Percentiles rank a stretch among this genome's conserved stretches.
Evolutionary conservation across 306 rosid genomes (phyloP).

Genomic region (Canavalia ensiformis): DNA sequence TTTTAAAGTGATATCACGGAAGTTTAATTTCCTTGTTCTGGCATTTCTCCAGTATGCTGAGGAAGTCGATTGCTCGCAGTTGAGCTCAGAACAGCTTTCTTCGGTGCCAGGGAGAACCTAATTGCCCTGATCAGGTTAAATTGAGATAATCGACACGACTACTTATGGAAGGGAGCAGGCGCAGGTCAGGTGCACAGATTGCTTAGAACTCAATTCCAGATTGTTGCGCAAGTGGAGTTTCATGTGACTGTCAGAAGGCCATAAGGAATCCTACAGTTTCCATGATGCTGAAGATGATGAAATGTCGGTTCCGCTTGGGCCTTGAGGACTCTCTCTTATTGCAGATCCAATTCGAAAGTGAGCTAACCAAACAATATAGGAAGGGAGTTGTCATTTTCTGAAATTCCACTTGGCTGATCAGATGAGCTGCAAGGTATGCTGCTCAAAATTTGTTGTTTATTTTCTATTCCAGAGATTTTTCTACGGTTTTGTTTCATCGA

Average conservation of each 20-base stretch:
- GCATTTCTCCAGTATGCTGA: slow-evolving; percentile 59
- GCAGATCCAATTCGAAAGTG: slow-evolving; percentile 61
- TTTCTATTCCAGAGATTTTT: slow-evolving; percentile 16
- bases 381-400: slow-evolving; percentile 65
- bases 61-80: slow-evolving; percentile 65
- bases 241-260: slow-evolving; percentile 58
- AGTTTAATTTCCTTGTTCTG: slow-evolving; percentile 75
- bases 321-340: slow-evolving; percentile 56
- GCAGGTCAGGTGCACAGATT: slow-evolving; percentile 52
- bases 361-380: slow-evolving; percentile 60
- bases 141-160: slow-evolving; percentile 49
- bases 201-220: slow-evolving; percentile 52
- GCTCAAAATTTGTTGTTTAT: slow-evolving; percentile 29
- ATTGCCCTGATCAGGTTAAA: slow-evolving; percentile 51
- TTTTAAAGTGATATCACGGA: slow-evolving; percentile 63
- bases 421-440: slow-evolving; percentile 80
- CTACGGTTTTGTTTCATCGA: slow-evolving; percentile 6
- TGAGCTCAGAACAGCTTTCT: slow-evolving; percentile 52
- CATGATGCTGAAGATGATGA: slow-evolving; percentile 61
- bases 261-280: slow-evolving; percentile 56
- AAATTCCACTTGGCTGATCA: slow-evolving; percentile 75
- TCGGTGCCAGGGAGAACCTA: slow-evolving; percentile 52
- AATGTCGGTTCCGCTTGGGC: slow-evolving; percentile 51
- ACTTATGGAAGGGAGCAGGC: slow-evolving; percentile 50
- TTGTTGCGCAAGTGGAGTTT: slow-evolving; percentile 59